phyloP scores from a whole-genome alignment of 169 alveolate species.

The Plasmodium fragile region DNA sequence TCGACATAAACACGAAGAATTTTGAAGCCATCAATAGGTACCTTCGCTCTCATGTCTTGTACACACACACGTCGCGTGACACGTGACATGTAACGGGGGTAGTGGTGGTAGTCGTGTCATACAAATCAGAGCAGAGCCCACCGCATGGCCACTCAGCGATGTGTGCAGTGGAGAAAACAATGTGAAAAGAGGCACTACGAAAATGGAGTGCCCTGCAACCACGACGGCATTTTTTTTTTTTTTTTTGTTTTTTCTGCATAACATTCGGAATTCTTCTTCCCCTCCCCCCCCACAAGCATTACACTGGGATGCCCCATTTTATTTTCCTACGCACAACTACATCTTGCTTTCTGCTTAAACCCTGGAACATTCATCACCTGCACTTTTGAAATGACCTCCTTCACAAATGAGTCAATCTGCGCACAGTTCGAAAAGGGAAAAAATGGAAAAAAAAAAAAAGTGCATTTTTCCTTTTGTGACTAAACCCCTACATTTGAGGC shows the following conservation, averaged over 20 bases:
- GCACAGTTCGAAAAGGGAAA: background rate
- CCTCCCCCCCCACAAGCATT: background rate
- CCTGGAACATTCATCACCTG: background rate
- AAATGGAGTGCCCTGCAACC: background rate
- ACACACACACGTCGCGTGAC: slow-evolving; percentile 15
- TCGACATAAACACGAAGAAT: slow-evolving; percentile 43
- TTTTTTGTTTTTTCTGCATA: too few relatives aligned
- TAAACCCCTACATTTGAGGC: background rate
- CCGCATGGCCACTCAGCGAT: background rate
- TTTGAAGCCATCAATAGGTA: slow-evolving; percentile 35
- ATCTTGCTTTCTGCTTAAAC: background rate
- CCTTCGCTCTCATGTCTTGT: slow-evolving; percentile 18
- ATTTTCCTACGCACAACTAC: background rate
- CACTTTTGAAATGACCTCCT: background rate
- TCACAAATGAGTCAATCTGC: background rate
- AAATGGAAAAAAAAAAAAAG: background rate
- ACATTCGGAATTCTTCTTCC: background rate
- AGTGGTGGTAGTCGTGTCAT: background rate
- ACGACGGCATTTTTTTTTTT: background rate
- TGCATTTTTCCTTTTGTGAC: background rate
- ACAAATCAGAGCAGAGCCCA: background rate
- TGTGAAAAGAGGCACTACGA: background rate
- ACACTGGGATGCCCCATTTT: background rate
- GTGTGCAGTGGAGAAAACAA: background rate
- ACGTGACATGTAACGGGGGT: too few relatives aligned